Evolutionary conservation across 1,139 yeast genomes (phyloP).

Genomic region (Suhomyces bolitotheri): DNA sequence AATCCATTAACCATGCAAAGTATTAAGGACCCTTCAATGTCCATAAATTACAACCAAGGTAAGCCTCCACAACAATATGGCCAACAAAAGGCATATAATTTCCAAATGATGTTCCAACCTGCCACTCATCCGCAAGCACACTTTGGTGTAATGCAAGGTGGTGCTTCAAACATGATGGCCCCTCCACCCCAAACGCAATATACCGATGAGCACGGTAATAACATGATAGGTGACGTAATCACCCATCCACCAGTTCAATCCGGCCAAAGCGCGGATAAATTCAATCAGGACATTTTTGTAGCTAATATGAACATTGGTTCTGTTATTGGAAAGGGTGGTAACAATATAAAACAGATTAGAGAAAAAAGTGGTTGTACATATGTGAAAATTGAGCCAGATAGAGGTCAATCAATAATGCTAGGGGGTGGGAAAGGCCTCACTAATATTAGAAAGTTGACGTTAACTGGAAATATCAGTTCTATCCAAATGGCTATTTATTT

Average conservation of each 20-base stretch:
- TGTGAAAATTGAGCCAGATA: slow-evolving; percentile 64
- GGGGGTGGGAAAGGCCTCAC: slow-evolving; percentile 59
- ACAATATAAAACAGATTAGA: slow-evolving; percentile 76
- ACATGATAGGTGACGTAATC: slow-evolving; percentile 46
- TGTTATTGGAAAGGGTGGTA: slow-evolving; percentile 85
- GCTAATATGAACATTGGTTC: slow-evolving; percentile 81
- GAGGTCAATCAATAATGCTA: slow-evolving; percentile 46
- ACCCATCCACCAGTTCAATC: slow-evolving; percentile 41
- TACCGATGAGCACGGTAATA: slow-evolving; percentile 51
- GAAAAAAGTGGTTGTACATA: slow-evolving; percentile 72
- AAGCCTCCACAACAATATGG: slow-evolving; percentile 16
- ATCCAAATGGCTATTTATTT: slow-evolving; percentile 77
- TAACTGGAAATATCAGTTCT: slow-evolving; percentile 68
- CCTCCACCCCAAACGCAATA: slow-evolving; percentile 34
- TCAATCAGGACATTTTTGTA: slow-evolving; percentile 69
- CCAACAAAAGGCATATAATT: slow-evolving; percentile 33
- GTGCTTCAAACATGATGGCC: slow-evolving; percentile 16
- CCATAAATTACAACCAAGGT: slow-evolving; percentile 17
- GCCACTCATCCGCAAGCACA: slow-evolving; percentile 40
- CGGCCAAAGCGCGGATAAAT: slow-evolving; percentile 44
- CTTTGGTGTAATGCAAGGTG: slow-evolving; percentile 21
- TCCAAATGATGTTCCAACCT: slow-evolving; percentile 48
- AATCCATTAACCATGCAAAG: slow-evolving; percentile 20
- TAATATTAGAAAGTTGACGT: slow-evolving; percentile 64
- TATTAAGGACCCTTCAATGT: slow-evolving; percentile 19